Percentiles rank a stretch among this genome's conserved stretches.
phyloP scores from a whole-genome alignment of 352 stramenopile genomes.

The Phytophthora vignae region DNA sequence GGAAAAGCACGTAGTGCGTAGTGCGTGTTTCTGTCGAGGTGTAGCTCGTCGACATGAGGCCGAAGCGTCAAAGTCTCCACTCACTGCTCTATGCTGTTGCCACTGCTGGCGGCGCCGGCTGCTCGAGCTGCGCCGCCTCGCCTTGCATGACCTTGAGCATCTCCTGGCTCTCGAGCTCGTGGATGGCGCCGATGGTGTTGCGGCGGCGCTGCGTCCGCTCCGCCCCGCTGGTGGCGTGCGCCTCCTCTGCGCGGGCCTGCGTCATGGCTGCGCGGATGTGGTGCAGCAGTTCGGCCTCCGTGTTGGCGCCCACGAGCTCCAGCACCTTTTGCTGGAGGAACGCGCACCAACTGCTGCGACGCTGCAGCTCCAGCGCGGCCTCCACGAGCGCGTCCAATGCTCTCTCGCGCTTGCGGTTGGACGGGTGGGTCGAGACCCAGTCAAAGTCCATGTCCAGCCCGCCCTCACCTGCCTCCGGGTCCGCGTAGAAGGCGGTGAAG shows the following conservation, averaged over 20 bases:
- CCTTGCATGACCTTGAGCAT: slow-evolving; percentile 47
- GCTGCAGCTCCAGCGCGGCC: slow-evolving; percentile 54
- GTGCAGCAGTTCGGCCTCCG: slow-evolving; percentile 49
- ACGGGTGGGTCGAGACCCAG: slow-evolving; percentile 74
- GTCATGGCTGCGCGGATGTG: slow-evolving; percentile 46
- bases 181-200: slow-evolving; percentile 59
- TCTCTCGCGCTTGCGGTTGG: slow-evolving; percentile 65
- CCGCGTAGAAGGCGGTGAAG: slow-evolving; percentile 45
- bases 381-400: slow-evolving; percentile 52
- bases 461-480: slow-evolving; percentile 38
- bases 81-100: slow-evolving; percentile 9
- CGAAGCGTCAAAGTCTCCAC: background rate
- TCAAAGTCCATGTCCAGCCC: slow-evolving; percentile 55
- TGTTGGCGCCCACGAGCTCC: slow-evolving; percentile 44
- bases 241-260: slow-evolving; percentile 26
- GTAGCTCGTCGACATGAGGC: background rate
- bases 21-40: slow-evolving; percentile 17
- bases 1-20: slow-evolving; percentile 2
- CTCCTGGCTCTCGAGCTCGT: slow-evolving; percentile 69
- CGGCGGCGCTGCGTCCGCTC: slow-evolving; percentile 26
- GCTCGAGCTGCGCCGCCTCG: slow-evolving; percentile 17
- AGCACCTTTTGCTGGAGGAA: slow-evolving; percentile 65
- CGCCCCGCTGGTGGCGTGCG: slow-evolving; percentile 13
- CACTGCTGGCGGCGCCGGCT: slow-evolving; percentile 14
- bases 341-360: slow-evolving; percentile 60